These are phyloP conservation scores for Acanthamoeba rhysodes DNA, from an alignment of 208 protist genomes.

Conservation along the genomic window DNA sequence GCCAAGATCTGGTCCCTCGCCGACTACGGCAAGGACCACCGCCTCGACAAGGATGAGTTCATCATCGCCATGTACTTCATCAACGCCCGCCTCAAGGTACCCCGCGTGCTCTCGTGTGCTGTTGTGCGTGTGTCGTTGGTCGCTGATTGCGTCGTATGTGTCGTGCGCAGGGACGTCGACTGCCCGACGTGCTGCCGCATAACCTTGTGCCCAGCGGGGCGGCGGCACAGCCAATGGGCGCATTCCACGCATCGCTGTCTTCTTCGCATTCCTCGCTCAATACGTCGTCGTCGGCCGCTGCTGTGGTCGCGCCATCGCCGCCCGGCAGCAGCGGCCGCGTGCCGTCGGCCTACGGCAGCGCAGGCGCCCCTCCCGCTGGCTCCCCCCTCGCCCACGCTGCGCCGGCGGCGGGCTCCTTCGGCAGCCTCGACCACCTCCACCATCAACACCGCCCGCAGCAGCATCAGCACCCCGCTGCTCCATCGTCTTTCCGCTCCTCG, in stretches of 20 bases:
- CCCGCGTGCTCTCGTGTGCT: not conserved
- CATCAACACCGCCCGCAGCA: too few relatives aligned
- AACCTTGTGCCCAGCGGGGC: not conserved
- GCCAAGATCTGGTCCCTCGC: constrained; percentile 68
- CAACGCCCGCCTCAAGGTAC: constrained; percentile 71
- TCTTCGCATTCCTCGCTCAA: not conserved
- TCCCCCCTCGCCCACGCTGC: too few relatives aligned
- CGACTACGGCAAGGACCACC: constrained; percentile 36
- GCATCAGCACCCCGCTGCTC: too few relatives aligned
- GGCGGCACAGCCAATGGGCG: not conserved
- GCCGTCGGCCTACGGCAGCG: too few relatives aligned
- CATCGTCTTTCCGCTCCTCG: too few relatives aligned
- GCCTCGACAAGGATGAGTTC: constrained; percentile 53
- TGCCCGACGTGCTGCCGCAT: constrained; percentile 13
- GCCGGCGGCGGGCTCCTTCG: too few relatives aligned
- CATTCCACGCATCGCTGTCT: not conserved
- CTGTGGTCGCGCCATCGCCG: too few relatives aligned
- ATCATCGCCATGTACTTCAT: constrained; percentile 72
- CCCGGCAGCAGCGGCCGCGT: too few relatives aligned
- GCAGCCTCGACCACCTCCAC: too few relatives aligned
- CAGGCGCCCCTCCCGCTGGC: too few relatives aligned
- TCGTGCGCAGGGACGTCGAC: not conserved
- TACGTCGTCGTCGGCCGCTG: too few relatives aligned
- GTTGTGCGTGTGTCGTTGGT: not conserved
- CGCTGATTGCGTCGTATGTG: too few relatives aligned